Base-by-base conservation (phyloP, 768 basidiomycete genomes). In the Amanita molliuscula region DNA sequence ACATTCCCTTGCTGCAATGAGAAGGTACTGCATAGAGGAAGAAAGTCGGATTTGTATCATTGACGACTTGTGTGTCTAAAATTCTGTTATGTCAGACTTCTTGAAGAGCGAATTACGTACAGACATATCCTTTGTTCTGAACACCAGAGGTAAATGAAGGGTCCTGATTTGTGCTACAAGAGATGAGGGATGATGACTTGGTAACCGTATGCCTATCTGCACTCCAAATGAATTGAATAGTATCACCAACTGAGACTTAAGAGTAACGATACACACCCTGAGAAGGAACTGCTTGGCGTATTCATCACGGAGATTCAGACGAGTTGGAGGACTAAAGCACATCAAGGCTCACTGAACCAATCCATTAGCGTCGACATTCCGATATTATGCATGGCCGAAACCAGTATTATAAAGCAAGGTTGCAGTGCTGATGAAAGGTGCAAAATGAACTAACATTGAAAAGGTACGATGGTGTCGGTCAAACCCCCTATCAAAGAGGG, bases 1-100 rank as follows among this genome's bases (percentile, higher is more conserved):
- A 90, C 86, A 90, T 90, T 58, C 87, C 88, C 74, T 85, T 81
- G 61, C 78, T 64, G 62, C 88, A 90, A 63, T 91, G 88, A 50
- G 58, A 66, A 38, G 82, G 78, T 42, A 78, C 76, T 54, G 68
- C 79, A 65, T 87, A 90, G 72, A 80, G 83, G 78, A 72, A 87
- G 77, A 74, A 88, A 48, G 71, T 72, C n/a, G 84, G 75, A 58
- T 78, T 72, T 46, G 84, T 87, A 65, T 78, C 74, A 65, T 87
- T 88, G 64, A 88, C 77, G 50, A 76, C 73, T 66, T 83, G 78
- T 41, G 74, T 76, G 74, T 86, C 79, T 79, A 44, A 31, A 48
- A 11, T 16, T 20, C 10, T 26, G 18, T 28, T 53, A 59, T 62
- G 55, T 55, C 7, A 54, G 44, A 15, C 13, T 33, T 18, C 40